Conservation (phyloP, 495 filamentous ascomycete genomes). For the Aspergillus olivimuriae region DNA sequence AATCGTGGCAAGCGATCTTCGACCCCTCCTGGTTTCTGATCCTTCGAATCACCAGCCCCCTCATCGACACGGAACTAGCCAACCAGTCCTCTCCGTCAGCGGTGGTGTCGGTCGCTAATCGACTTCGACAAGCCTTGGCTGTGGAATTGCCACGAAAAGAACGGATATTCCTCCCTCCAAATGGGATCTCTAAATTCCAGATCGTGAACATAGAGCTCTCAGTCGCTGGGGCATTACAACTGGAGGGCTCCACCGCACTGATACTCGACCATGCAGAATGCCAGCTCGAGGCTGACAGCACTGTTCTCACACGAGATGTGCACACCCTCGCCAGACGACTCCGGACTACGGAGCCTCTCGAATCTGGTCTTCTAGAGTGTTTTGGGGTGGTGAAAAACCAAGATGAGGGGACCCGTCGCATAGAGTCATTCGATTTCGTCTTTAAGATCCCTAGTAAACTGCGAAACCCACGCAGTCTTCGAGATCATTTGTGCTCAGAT, state of each 20-base stretch:
- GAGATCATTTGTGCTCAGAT: background rate
- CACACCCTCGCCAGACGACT: background rate
- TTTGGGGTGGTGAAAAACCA: background rate
- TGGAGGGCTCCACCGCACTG: background rate
- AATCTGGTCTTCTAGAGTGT: background rate
- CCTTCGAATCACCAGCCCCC: background rate
- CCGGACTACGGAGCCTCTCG: background rate
- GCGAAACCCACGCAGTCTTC: background rate
- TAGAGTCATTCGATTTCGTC: background rate
- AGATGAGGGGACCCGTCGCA: background rate
- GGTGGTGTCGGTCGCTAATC: background rate
- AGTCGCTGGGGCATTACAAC: background rate
- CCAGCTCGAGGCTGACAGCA: background rate
- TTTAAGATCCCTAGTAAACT: background rate
- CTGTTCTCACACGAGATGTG: background rate
- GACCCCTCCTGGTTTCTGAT: background rate
- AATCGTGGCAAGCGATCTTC: background rate
- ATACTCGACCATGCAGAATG: background rate
- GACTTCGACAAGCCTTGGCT: background rate
- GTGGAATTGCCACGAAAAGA: background rate
- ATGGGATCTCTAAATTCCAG: background rate
- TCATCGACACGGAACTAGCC: background rate
- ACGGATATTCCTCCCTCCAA: background rate
- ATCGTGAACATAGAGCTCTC: background rate
- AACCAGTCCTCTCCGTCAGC: background rate